Evolutionary conservation across 352 stramenopile species (phyloP).

Genomic region (Globisporangium recalcitrans): DNA sequence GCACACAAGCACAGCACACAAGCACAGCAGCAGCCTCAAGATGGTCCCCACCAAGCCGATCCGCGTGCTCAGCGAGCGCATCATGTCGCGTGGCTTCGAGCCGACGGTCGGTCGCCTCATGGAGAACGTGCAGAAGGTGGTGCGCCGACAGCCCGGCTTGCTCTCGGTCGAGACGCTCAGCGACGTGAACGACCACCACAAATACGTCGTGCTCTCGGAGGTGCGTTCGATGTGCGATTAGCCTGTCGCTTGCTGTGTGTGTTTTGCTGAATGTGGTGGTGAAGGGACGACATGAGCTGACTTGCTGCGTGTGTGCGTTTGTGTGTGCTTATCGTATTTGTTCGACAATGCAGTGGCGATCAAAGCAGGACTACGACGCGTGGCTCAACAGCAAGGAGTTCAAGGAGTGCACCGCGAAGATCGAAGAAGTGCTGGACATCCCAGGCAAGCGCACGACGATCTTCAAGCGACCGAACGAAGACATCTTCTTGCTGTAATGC

Average conservation of each 20-base stretch:
- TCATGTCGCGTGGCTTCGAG: slow-evolving; percentile 82
- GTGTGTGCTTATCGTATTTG: slow-evolving; percentile 8
- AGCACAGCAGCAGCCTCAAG: not conserved
- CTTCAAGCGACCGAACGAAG: slow-evolving; percentile 71
- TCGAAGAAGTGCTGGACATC: slow-evolving; percentile 83
- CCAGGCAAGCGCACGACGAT: slow-evolving; percentile 84
- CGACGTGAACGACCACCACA: slow-evolving; percentile 82
- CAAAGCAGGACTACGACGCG: slow-evolving; percentile 72
- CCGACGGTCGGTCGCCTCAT: slow-evolving; percentile 74
- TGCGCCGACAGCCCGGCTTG: slow-evolving; percentile 66
- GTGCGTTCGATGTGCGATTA: slow-evolving; percentile 22
- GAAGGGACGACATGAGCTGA: not conserved
- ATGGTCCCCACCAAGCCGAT: slow-evolving; percentile 53
- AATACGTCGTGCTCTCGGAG: slow-evolving; percentile 84
- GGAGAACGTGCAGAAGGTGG: slow-evolving; percentile 77
- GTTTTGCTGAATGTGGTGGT: not conserved
- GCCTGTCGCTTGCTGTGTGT: not conserved
- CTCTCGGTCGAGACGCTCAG: slow-evolving; percentile 79
- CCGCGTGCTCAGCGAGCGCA: slow-evolving; percentile 76
- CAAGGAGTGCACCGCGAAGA: slow-evolving; percentile 76
- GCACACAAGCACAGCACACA: not conserved
- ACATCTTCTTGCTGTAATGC: slow-evolving; percentile 80
- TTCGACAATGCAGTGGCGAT: slow-evolving; percentile 59
- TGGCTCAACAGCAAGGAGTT: slow-evolving; percentile 77
- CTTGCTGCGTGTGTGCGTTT: too few species aligned